Percentiles rank a stretch among this genome's conserved stretches.
Evolutionary conservation across 805 yeast species (phyloP).

Genomic region (Kodamaea kaohsiungensis): DNA sequence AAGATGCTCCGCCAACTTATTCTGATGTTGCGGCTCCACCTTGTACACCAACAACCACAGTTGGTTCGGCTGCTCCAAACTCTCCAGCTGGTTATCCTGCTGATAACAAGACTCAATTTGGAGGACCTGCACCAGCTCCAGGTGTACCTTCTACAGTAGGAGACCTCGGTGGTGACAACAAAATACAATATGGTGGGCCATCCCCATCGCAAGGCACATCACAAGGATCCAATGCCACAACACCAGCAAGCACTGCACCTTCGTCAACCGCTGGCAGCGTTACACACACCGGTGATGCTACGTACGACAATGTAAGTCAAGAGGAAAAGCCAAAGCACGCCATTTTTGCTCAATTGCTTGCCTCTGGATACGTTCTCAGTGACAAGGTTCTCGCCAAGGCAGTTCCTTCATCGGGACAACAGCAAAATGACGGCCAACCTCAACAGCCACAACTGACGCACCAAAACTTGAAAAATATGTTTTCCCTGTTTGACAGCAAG

Average conservation of each 20-base stretch:
- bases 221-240: conserved; percentile 3
- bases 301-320: conserved; percentile 58
- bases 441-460: conserved; percentile 68
- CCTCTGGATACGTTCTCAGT: conserved; percentile 69
- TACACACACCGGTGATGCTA: conserved; percentile 28
- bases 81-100: conserved; percentile 1
- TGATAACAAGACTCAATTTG: conserved; percentile 13
- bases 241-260: conserved; percentile 6
- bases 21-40: conserved; percentile 10
- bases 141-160: neutral
- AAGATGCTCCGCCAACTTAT: conserved; percentile 21
- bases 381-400: conserved; percentile 60
- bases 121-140: neutral
- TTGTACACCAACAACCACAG: conserved; percentile 11
- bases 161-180: neutral
- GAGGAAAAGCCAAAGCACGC: conserved; percentile 78
- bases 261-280: conserved; percentile 18
- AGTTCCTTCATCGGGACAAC: conserved; percentile 20
- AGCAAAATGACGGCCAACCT: neutral
- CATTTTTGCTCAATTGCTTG: conserved; percentile 71
- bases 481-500: conserved; percentile 56
- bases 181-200: neutral
- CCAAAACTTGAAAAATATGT: conserved; percentile 54
- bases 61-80: neutral
- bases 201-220: neutral